Base-by-base conservation (phyloP, 352 stramenopile species). In the Saprolegnia parasitica region DNA sequence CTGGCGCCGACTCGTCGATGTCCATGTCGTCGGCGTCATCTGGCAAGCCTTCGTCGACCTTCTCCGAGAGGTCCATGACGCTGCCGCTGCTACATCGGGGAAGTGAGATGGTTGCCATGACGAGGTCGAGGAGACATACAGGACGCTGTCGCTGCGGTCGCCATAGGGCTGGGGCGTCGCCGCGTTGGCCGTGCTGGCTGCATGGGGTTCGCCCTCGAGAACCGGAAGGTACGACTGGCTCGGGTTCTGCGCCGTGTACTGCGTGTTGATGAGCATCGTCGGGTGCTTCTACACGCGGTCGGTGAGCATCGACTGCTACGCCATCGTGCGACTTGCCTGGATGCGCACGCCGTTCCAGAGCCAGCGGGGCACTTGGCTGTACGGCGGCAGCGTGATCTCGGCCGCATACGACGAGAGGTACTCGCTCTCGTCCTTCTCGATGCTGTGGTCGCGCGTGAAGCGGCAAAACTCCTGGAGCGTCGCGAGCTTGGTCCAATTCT, bases 341-440 rank as follows among this genome's bases (percentile, higher is more conserved):
- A 95, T 85, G 20, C 87, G 80, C 20, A 91, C 57, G 55, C 85
- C 87, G 65, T 93, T 92, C 87, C 87, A 95, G 6, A 95, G 79
- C 87, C 87, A 95, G 39, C 81, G 77, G 18, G 87, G 87, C 8
- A 85, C 84, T 29, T 67, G 35, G 18, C 24, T 46, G 52, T 93
- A 78, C 0, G 73, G 76, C 23, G 85, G 87, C 56, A 95, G 78
- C 40, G 91, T 81, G 45, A 95, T 87, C 74, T 95, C 87, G 67
- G 92, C 87, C 0, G 84, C 91, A 65, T 92, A 95, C 26, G 73
- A 72, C 20, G 85, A 82, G 37, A 95, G 45, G 70, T 91, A 95
- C 74, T 95, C 85, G 42, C 83, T 91, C 70, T 95, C 86, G 67
- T 95, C 83, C 66, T 95, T 95, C 71, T 95, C 87, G 21, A 95